Conservation (phyloP, 441 rosid species). For the Pelargonium fulgidum region DNA sequence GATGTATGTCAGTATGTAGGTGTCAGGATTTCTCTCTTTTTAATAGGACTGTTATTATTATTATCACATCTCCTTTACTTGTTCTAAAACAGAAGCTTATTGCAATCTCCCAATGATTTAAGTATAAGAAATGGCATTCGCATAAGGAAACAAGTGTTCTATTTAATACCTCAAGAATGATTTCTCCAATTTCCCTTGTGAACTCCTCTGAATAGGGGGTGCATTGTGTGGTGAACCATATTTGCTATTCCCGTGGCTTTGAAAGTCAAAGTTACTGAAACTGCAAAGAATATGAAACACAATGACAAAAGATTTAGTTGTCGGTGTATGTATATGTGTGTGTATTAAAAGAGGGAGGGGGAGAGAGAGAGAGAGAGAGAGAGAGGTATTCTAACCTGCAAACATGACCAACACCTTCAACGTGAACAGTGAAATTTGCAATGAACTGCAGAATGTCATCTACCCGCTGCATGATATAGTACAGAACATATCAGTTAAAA, state of each 20-base stretch:
- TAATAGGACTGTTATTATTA: too few species aligned
- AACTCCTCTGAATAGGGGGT: slow-evolving; percentile 56
- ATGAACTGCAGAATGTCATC: slow-evolving; percentile 92
- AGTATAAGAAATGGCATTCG: not conserved
- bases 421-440: slow-evolving; percentile 60
- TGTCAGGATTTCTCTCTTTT: too few species aligned
- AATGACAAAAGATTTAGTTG: slow-evolving; percentile 5
- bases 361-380: not conserved
- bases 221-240: slow-evolving; percentile 70
- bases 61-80: too few species aligned
- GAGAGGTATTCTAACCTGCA: slow-evolving; percentile 56
- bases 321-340: not conserved
- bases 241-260: slow-evolving; percentile 75
- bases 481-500: slow-evolving; percentile 17
- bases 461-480: slow-evolving; percentile 61
- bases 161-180: slow-evolving; percentile 75
- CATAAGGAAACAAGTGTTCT: not conserved
- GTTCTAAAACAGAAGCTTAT: not conserved
- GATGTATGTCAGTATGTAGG: too few species aligned
- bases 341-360: not conserved
- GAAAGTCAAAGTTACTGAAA: slow-evolving; percentile 78
- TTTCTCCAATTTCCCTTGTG: slow-evolving; percentile 97
- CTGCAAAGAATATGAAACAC: slow-evolving; percentile 37
- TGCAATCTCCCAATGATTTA: not conserved
- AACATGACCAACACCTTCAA: slow-evolving; percentile 96